Evolutionary conservation across 257 asterid species (phyloP).

Genomic region (Solanum ahanhuiri): DNA sequence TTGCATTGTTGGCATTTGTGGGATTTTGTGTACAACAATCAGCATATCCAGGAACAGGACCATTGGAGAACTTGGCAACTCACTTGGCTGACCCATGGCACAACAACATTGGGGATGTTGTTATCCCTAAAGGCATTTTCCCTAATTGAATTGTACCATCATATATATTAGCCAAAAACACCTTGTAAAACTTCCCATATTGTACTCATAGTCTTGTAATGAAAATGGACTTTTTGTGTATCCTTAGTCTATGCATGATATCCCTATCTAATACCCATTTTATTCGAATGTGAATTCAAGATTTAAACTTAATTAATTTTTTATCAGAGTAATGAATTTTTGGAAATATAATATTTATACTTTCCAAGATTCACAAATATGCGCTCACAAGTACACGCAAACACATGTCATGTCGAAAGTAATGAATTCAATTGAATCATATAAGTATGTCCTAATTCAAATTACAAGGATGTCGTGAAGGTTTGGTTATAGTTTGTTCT

Average conservation of each 20-base stretch:
- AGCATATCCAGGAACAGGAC: constrained; percentile 92
- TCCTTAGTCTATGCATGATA: not conserved
- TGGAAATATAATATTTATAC: not conserved
- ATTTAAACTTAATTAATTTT: not conserved
- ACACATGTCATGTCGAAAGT: not conserved
- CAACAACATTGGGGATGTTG: constrained; percentile 79
- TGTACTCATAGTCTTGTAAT: not conserved
- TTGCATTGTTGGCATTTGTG: constrained; percentile 77
- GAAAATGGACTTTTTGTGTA: not conserved
- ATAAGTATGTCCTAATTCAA: not conserved
- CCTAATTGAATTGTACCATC: constrained; percentile 16
- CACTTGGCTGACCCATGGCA: constrained; percentile 99
- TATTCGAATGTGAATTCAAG: not conserved
- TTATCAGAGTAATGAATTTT: not conserved
- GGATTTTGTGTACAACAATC: constrained; percentile 84
- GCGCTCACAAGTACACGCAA: not conserved
- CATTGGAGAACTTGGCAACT: constrained; percentile 80
- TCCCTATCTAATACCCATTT: not conserved
- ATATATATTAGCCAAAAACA: not conserved
- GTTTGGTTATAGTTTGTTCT: not conserved
- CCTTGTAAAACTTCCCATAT: constrained; percentile 7
- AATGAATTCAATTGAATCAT: not conserved
- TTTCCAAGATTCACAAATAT: not conserved
- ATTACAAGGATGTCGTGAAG: not conserved
- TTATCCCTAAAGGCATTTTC: constrained; percentile 41